Conservation (phyloP, 148 eudicot species). For the Oxyria digyna region DNA sequence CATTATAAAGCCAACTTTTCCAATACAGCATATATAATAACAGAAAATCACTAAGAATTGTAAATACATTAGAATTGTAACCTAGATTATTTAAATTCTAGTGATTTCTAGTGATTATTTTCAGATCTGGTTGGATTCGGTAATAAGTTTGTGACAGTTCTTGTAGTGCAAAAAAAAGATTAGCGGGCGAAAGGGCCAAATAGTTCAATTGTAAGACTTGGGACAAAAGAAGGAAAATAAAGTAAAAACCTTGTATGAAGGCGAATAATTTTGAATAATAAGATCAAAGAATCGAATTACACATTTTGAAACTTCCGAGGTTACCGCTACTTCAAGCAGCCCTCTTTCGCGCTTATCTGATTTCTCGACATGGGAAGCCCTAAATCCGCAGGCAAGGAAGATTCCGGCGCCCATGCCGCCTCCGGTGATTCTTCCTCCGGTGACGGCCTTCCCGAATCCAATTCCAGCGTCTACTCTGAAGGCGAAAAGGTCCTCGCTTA, state of each 20-base stretch:
- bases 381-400: constrained; percentile 36
- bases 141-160: no score
- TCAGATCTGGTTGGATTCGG: no score
- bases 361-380: constrained; percentile 53
- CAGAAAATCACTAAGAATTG: no score
- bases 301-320: not conserved
- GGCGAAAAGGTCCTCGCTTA: constrained; percentile 92
- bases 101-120: no score
- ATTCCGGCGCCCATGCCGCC: constrained; percentile 46
- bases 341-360: not conserved
- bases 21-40: no score
- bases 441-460: constrained; percentile 30
- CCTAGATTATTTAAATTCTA: no score
- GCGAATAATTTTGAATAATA: not conserved
- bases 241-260: not conserved
- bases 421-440: constrained; percentile 48
- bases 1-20: no score
- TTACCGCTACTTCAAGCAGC: not conserved
- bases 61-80: no score
- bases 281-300: not conserved
- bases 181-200: no score
- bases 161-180: no score
- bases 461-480: constrained; percentile 38
- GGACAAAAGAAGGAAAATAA: not conserved
- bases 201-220: not conserved